These are phyloP conservation scores for Trichophyton verrucosum DNA, from an alignment of 2,329 filamentous ascomycete species.

Conservation along the genomic window DNA sequence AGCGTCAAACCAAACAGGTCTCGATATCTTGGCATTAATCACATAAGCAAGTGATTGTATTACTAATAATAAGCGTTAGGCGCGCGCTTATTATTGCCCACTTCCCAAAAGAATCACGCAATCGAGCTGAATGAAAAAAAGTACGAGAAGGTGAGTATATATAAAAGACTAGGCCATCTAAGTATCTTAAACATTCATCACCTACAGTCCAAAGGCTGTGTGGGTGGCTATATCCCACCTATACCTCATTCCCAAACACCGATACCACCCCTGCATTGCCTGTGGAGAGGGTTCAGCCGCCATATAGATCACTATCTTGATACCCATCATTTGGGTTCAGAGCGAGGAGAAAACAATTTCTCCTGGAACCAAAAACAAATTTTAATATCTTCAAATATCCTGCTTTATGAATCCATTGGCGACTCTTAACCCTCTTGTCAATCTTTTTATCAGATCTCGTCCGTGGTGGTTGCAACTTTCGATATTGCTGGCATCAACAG, in stretches of 20 bases:
- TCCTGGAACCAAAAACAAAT: background rate
- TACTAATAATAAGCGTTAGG: background rate
- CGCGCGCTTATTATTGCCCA: background rate
- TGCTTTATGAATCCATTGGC: background rate
- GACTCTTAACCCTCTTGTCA: background rate
- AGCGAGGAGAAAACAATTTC: background rate
- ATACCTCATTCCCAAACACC: background rate
- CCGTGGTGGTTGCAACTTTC: background rate
- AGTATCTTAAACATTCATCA: background rate
- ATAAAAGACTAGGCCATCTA: background rate
- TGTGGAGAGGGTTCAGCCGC: background rate
- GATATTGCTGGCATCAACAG: background rate
- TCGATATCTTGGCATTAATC: background rate
- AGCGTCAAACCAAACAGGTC: background rate
- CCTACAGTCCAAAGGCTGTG: background rate
- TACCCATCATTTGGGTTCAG: background rate
- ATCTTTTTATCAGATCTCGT: background rate
- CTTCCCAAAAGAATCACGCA: conserved; percentile 1
- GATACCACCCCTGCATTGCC: background rate
- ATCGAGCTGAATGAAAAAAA: background rate
- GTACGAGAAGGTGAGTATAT: background rate
- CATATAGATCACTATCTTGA: background rate
- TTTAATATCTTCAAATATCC: background rate
- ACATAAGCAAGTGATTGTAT: background rate
- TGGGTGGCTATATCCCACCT: background rate